Percentiles rank a stretch among this genome's conserved stretches.
phyloP scores from a whole-genome alignment of 345 rosid genomes.

The Salix purpurea region DNA sequence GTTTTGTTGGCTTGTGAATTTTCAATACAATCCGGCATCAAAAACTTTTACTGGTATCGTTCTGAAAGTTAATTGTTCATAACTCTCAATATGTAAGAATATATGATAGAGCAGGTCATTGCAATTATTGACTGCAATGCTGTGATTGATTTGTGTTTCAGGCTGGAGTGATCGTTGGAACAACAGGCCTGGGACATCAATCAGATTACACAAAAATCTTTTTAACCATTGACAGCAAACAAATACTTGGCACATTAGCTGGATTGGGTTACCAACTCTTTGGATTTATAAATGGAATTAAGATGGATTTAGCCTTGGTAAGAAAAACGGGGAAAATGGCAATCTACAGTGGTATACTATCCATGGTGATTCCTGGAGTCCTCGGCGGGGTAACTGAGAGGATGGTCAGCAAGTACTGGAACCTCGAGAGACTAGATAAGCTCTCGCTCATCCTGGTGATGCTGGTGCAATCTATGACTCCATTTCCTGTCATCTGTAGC shows the following conservation, averaged over 20 bases:
- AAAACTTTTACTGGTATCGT: too few species aligned
- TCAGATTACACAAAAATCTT: not conserved
- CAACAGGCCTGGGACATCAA: not conserved
- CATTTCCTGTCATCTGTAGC: slow-evolving; percentile 18
- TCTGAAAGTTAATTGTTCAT: too few species aligned
- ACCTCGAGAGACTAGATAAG: not conserved
- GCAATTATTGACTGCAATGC: too few species aligned
- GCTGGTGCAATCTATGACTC: not conserved
- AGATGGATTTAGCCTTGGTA: not conserved
- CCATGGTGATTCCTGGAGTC: not conserved
- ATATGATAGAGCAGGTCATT: too few species aligned
- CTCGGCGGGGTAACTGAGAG: not conserved
- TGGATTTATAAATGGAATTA: not conserved
- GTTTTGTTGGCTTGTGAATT: too few species aligned
- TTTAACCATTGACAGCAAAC: not conserved
- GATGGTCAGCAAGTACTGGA: not conserved
- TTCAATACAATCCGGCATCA: too few species aligned
- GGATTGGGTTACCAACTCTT: not conserved
- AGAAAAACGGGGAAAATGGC: not conserved
- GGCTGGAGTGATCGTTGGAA: not conserved
- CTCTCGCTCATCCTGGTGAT: not conserved
- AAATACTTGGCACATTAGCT: not conserved
- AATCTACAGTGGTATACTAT: not conserved
- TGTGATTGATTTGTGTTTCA: too few species aligned
- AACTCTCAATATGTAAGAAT: too few species aligned